Percentiles rank a stretch among this genome's conserved stretches.
These are phyloP conservation scores for Candida ficus DNA, from an alignment of 805 yeast species.

Conservation along the genomic window DNA sequence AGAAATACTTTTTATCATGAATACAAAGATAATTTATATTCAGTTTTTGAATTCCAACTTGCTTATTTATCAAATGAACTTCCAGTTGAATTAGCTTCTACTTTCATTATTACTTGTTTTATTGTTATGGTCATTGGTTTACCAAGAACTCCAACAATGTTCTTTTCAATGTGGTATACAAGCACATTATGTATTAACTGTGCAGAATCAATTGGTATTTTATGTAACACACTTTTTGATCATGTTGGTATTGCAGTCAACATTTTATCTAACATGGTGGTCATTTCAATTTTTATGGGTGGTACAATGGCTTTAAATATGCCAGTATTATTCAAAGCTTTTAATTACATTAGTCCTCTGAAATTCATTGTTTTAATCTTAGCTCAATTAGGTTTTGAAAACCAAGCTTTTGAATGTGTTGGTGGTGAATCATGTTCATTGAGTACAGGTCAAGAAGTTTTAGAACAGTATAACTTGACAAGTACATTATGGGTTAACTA, in stretches of 20 bases:
- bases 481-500: constrained; percentile 15
- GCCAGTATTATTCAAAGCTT: constrained; percentile 61
- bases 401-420: constrained; percentile 46
- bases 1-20: constrained; percentile 76
- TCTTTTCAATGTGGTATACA: constrained; percentile 55
- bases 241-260: constrained; percentile 78
- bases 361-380: constrained; percentile 61
- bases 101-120: constrained; percentile 54
- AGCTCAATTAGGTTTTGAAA: constrained; percentile 53
- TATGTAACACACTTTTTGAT: constrained; percentile 61
- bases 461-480: constrained; percentile 43
- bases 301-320: constrained; percentile 73
- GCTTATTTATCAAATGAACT: constrained; percentile 57
- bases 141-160: constrained; percentile 59
- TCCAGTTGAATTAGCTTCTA: constrained; percentile 61
- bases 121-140: constrained; percentile 67
- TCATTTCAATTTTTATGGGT: constrained; percentile 72
- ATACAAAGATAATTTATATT: constrained; percentile 66
- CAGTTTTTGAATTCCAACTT: constrained; percentile 55
- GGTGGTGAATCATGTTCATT: constrained; percentile 42
- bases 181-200: constrained; percentile 54
- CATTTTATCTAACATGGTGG: constrained; percentile 54
- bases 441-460: constrained; percentile 49
- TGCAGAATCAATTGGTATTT: constrained; percentile 78
- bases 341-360: constrained; percentile 68